Evolutionary conservation across 768 basidiomycete species (phyloP), one percentile per base, ranked within the genome.

Genomic region (Clitopilus passeckerianus): DNA sequence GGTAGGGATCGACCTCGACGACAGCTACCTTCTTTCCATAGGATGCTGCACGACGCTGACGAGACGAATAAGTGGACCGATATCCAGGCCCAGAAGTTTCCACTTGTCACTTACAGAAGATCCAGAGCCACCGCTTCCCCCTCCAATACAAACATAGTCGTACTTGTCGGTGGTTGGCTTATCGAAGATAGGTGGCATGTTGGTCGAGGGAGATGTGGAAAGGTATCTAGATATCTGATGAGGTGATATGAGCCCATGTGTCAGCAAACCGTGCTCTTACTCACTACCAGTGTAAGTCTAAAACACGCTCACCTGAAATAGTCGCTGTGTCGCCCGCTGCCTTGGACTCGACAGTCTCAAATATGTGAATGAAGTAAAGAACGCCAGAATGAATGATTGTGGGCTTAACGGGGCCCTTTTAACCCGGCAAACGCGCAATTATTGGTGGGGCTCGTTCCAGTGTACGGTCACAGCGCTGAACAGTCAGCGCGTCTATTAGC

Each of bases 11-110:
- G 50, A 76, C 79, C 70, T 99, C 97, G 15, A 98, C 84, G 24
- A 98, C 75, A 12, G 95, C 96, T 56, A 93, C 93, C 72, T 95
- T 96, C 72, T 90, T 92, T 41, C 95, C 95, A 72, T 98, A 95
- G 16, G 81, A 80, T 16, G 92, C 92, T 14, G 96, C 97, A 58
- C 97, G 86, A 61, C 97, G 84, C 94, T 97, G 65, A 33, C 56
- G 30, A n/a, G 34, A 53, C 18, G 46, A 20, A 10, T 50, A 4
- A 50, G 20, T n/a, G 22, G 46, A 23, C 46, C 46, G 46, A 50
- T n/a, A n/a, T 50, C 22, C 46, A n/a, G 46, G 53, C 23, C 56
- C 57, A 46, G n/a, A 14, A 57, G 41, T 53, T 57, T 14, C 18
- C 18, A 41, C 41, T 12, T 18, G 16, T 54, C 44, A 75, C 89